Evolutionary conservation across 352 stramenopile genomes (phyloP), one percentile per base, ranked within the genome.

Genomic region (Globisporangium cystogenes): DNA sequence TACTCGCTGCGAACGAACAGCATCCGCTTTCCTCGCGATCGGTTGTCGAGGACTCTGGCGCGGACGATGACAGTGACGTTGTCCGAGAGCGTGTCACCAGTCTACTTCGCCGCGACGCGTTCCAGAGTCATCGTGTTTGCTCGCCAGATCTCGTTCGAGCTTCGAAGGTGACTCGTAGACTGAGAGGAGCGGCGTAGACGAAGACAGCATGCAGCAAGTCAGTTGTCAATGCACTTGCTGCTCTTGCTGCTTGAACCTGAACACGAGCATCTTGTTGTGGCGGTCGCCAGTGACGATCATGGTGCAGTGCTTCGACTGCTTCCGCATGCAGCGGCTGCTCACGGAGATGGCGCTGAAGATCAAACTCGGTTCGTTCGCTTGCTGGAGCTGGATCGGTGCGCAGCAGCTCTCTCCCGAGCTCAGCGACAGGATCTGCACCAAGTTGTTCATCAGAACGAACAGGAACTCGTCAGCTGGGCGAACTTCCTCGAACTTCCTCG

Each of bases 391-490:
- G 39, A 74, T 69, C 23, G 53, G 51, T 24, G 62, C 43, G 18
- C 56, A 64, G 6, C 60, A 56, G 23, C 55, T 51, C 8, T 62
- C 59, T 23, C 69, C 66, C 26, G 66, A 71, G 7, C 24, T 40
- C 6, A 73, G 55, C 15, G 49, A 57, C 24, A 60, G 60, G 27
- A 78, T 55, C n/a, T 48, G 50, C 15, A 78, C 63, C 39, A 53
- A 44, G 43, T 78, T 75, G 39, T 65, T 63, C 33, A 61, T 51
- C 49, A 75, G 46, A 8, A 75, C n/a, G 16, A 73, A 59, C 31
- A 78, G 51, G 23, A 68, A 73, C 29, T 49, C 45, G 7, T 37
- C 15, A 3, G 20, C 45, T 11, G 36, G 8, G 16, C 15, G 6
- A 14, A 16, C 7, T 16, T 4, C 7, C 3, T 12, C 40, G 46